phyloP scores from a whole-genome alignment of 2,329 filamentous ascomycete genomes.

The Fusarium vanettenii region DNA sequence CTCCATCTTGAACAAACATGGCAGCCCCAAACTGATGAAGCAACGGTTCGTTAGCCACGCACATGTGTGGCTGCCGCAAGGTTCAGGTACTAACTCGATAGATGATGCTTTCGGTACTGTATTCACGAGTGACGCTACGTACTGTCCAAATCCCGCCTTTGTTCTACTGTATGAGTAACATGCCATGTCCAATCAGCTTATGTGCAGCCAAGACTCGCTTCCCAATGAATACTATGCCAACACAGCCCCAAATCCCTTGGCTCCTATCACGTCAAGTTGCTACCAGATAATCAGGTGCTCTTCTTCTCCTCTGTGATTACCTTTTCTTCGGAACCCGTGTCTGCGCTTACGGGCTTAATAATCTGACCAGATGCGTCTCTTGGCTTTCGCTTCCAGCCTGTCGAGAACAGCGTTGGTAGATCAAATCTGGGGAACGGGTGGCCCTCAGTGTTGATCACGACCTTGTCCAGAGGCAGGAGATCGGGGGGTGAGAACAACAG shows the following conservation, averaged over 20 bases:
- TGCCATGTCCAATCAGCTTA: constrained; percentile 10
- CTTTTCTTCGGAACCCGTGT: constrained; percentile 26
- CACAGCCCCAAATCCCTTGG: constrained; percentile 9
- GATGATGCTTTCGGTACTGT: not conserved
- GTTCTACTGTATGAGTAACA: not conserved
- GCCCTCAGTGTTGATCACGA: constrained; percentile 96
- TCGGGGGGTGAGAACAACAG: constrained; percentile 89
- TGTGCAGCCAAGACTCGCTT: constrained; percentile 12
- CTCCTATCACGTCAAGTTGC: constrained; percentile 2
- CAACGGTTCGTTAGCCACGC: not conserved
- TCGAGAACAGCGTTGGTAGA: constrained; percentile 79
- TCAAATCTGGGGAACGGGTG: constrained; percentile 91
- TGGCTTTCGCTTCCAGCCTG: constrained; percentile 82
- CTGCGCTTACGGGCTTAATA: constrained; percentile 33
- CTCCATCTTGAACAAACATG: constrained; percentile 25
- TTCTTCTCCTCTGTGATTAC: constrained; percentile 13
- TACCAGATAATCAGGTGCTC: constrained; percentile 8
- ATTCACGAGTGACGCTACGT: not conserved
- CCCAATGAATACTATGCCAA: constrained; percentile 5
- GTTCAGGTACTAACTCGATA: not conserved
- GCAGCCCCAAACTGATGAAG: constrained; percentile 16
- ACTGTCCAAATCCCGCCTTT: constrained; percentile 4
- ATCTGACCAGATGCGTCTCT: constrained; percentile 61
- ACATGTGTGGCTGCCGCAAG: constrained; percentile 8
- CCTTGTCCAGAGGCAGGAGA: constrained; percentile 83